Conservation (phyloP, 2,329 filamentous ascomycete species). For the Fusarium sp. region DNA sequence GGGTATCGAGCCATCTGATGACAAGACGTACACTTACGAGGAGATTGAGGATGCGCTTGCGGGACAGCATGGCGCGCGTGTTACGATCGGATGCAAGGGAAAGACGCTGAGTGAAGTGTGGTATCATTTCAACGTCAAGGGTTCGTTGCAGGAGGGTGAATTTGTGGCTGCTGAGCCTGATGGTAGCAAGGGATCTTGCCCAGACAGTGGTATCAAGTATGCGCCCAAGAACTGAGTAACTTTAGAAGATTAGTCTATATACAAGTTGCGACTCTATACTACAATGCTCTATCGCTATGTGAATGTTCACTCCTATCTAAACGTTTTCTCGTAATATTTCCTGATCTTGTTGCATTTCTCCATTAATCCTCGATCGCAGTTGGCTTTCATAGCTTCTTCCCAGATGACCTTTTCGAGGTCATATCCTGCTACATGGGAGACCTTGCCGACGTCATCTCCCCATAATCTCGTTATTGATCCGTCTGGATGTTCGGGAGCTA, state of each 20-base stretch:
- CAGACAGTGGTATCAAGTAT: conserved; percentile 51
- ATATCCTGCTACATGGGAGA: conserved; percentile 33
- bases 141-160: conserved; percentile 67
- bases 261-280: not conserved
- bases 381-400: conserved; percentile 41
- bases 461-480: conserved; percentile 30
- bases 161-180: conserved; percentile 68
- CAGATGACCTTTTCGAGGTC: conserved; percentile 42
- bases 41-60: conserved; percentile 70
- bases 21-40: conserved; percentile 67
- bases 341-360: conserved; percentile 41
- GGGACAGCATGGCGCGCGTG: conserved; percentile 63
- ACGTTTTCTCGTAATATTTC: conserved; percentile 37
- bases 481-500: conserved; percentile 19
- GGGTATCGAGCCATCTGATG: conserved; percentile 66
- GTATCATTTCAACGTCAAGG: conserved; percentile 72
- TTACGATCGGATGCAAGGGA: conserved; percentile 67
- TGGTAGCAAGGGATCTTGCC: conserved; percentile 68
- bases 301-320: conserved; percentile 9
- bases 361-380: conserved; percentile 27
- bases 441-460: conserved; percentile 25
- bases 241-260: not conserved
- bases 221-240: conserved; percentile 39
- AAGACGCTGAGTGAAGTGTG: conserved; percentile 64
- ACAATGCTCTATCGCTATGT: not conserved